A percentile compares a stretch with the other conserved stretches of the same genome.
These are phyloP conservation scores for Trichoderma sp. DNA, from an alignment of 2,329 filamentous ascomycete genomes.

Conservation along the genomic window DNA sequence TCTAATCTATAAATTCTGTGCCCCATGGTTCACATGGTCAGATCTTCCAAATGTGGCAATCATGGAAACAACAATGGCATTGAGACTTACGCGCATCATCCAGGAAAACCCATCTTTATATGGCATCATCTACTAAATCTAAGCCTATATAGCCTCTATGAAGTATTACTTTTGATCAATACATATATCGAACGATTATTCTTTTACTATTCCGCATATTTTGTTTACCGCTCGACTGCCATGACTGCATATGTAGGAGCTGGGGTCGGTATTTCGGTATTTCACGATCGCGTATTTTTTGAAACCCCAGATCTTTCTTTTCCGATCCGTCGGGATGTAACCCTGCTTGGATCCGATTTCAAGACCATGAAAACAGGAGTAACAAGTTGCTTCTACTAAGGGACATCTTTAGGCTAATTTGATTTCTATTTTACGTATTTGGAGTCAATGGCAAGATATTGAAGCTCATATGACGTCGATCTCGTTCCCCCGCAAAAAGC, in stretches of 20 bases:
- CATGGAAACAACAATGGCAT: background rate
- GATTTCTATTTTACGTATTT: background rate
- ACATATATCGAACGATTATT: background rate
- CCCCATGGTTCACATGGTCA: background rate
- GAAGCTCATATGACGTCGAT: background rate
- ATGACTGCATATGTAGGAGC: background rate
- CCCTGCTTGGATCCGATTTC: background rate
- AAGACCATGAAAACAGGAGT: background rate
- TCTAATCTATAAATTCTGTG: background rate
- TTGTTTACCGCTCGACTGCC: background rate
- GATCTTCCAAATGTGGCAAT: background rate
- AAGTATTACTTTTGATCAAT: background rate
- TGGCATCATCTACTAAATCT: background rate
- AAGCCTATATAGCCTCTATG: background rate
- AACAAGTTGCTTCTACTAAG: background rate
- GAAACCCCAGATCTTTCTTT: background rate
- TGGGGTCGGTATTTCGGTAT: background rate
- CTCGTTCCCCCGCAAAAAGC: background rate
- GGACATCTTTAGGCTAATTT: background rate
- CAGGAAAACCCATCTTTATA: background rate
- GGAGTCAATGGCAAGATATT: background rate
- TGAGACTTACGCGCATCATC: background rate
- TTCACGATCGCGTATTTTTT: background rate
- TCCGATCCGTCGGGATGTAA: conserved; percentile 12
- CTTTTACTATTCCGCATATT: background rate